phyloP scores from a whole-genome alignment of 768 basidiomycete species.

The Boletus fagicola region DNA sequence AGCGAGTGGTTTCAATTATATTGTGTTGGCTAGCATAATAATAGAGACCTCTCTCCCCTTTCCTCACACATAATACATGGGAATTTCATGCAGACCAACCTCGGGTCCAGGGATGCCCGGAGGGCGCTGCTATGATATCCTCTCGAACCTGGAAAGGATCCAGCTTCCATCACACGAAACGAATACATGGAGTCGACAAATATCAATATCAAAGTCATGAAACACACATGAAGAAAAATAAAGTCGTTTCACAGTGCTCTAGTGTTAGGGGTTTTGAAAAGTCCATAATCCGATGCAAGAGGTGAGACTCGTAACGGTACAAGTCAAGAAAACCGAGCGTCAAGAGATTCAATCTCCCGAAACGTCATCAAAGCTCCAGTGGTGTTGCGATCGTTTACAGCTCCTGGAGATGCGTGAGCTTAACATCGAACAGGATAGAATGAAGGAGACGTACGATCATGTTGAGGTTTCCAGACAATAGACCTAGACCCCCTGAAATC shows the following conservation, averaged over 20 bases:
- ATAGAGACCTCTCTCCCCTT: no score
- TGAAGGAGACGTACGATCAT: slow-evolving; percentile 52
- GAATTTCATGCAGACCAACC: no score
- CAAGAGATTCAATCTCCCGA: slow-evolving; percentile 5
- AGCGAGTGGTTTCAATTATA: no score
- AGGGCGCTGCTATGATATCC: no score
- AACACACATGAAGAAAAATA: not conserved
- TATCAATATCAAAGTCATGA: slow-evolving; percentile 1
- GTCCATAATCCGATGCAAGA: slow-evolving; percentile 23
- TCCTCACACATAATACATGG: no score
- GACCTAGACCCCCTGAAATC: slow-evolving; percentile 35
- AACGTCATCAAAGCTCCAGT: not conserved
- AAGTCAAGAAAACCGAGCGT: slow-evolving; percentile 6
- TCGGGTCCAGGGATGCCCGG: no score
- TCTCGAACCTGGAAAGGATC: not conserved
- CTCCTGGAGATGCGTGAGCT: slow-evolving; percentile 25
- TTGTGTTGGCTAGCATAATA: no score
- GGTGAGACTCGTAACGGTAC: not conserved
- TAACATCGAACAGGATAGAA: not conserved
- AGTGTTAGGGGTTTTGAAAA: slow-evolving; percentile 3
- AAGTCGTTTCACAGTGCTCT: slow-evolving; percentile 13
- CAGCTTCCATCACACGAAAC: not conserved
- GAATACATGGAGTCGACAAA: not conserved
- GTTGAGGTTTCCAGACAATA: slow-evolving; percentile 73
- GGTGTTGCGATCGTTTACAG: slow-evolving; percentile 22